These are phyloP conservation scores for Linnemannia schmuckeri DNA, from an alignment of 192 early-diverging fungal genomes.

Conservation along the genomic window DNA sequence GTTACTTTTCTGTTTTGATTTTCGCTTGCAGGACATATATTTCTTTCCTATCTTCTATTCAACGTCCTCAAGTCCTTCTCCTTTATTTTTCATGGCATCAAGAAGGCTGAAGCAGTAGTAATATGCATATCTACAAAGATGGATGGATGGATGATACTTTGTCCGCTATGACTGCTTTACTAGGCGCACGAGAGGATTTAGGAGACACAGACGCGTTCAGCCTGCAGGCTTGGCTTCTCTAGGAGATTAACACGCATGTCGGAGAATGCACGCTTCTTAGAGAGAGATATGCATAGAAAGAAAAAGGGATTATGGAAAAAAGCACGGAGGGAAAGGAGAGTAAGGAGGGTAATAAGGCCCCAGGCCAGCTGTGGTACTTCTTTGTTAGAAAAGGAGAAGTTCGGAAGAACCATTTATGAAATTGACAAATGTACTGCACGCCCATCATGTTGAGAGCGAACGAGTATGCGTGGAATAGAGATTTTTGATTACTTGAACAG, in stretches of 20 bases:
- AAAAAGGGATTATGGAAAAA: not conserved
- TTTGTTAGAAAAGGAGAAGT: not conserved
- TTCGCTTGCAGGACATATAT: too few relatives aligned
- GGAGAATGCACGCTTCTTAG: not conserved
- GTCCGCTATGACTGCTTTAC: not conserved
- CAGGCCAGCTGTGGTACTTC: not conserved
- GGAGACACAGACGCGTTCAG: not conserved
- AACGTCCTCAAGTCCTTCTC: not conserved
- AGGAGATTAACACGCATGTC: not conserved
- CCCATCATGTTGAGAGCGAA: not conserved
- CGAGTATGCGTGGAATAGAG: not conserved
- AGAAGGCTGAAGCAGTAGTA: not conserved
- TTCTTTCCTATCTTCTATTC: too few relatives aligned
- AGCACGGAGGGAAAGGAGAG: not conserved
- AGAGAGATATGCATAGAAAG: conserved; percentile 1
- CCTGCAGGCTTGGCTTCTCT: not conserved
- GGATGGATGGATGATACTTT: not conserved
- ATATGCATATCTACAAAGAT: too few relatives aligned
- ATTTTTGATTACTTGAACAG: not conserved
- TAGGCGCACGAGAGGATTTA: not conserved
- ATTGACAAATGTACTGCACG: not conserved
- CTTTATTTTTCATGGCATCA: not conserved
- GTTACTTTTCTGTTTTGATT: not conserved
- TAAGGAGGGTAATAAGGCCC: not conserved
- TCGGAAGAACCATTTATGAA: not conserved